Conservation (phyloP, 345 rosid species). For the Salix purpurea region DNA sequence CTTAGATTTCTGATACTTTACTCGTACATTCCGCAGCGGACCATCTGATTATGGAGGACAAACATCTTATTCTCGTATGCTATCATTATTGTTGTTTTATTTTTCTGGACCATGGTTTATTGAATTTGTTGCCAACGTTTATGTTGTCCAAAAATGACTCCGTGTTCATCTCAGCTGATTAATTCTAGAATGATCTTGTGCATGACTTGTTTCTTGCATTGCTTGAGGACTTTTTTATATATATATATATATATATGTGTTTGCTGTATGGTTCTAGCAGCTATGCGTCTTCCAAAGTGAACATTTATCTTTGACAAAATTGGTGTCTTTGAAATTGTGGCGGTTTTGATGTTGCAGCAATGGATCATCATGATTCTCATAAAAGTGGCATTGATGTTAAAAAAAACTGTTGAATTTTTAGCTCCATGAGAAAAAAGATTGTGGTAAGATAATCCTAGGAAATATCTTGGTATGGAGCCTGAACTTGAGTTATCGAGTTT, state of each 20-base stretch:
- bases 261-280: not conserved
- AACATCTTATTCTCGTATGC: conserved; percentile 62
- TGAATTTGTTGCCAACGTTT: not conserved
- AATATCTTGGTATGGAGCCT: not conserved
- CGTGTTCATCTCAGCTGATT: not conserved
- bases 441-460: not conserved
- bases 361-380: not conserved
- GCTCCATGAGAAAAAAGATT: not conserved
- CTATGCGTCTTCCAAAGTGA: not conserved
- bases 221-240: not conserved
- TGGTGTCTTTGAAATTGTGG: not conserved
- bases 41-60: conserved; percentile 62
- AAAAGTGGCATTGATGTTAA: not conserved
- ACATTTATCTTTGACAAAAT: not conserved
- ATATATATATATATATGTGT: not conserved
- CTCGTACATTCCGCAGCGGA: conserved; percentile 45
- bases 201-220: not conserved
- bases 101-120: not conserved
- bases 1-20: conserved; percentile 4
- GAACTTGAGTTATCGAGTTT: not conserved
- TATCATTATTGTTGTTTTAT: not conserved
- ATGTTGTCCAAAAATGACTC: not conserved
- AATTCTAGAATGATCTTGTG: not conserved
- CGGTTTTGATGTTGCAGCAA: not conserved
- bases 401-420: not conserved